These are phyloP conservation scores for Diplodia mutila DNA, from an alignment of 2,329 filamentous ascomycete genomes.

Conservation along the genomic window DNA sequence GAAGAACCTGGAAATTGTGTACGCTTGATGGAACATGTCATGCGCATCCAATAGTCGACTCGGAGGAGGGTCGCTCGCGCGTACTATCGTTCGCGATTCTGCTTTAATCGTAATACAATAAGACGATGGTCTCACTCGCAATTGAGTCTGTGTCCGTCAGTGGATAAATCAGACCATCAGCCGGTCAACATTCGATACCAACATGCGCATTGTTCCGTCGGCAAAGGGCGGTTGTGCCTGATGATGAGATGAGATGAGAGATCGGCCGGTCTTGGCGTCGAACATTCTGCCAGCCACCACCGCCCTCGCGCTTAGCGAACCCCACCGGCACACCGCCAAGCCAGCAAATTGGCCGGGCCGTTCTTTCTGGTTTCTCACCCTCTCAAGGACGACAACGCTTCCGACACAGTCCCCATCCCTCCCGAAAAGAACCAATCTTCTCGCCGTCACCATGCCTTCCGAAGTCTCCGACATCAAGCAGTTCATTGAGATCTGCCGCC, in stretches of 20 bases:
- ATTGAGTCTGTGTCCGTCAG: background rate
- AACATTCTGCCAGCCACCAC: background rate
- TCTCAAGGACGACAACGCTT: constrained; percentile 16
- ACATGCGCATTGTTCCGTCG: background rate
- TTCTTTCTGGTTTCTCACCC: background rate
- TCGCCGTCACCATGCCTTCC: constrained; percentile 84
- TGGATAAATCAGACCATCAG: background rate
- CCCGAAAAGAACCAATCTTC: constrained; percentile 28
- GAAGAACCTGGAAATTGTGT: background rate
- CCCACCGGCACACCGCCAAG: constrained; percentile 13
- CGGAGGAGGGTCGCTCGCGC: background rate
- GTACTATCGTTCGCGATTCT: background rate
- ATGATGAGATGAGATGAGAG: background rate
- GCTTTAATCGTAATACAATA: background rate
- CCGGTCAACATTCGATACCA: background rate
- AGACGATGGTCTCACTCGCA: background rate
- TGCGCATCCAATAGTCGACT: background rate
- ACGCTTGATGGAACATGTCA: background rate
- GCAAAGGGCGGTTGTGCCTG: background rate
- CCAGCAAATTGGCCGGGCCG: constrained; percentile 14
- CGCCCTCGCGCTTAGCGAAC: constrained; percentile 10
- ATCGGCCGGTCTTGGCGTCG: background rate
- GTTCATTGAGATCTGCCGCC: constrained; percentile 99
- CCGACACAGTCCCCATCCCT: constrained; percentile 21
- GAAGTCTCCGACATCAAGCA: constrained; percentile 99